Percentiles rank a stretch among this genome's conserved stretches.
phyloP scores from a whole-genome alignment of 169 alveolate genomes.

The Plasmodium gallinaceum region DNA sequence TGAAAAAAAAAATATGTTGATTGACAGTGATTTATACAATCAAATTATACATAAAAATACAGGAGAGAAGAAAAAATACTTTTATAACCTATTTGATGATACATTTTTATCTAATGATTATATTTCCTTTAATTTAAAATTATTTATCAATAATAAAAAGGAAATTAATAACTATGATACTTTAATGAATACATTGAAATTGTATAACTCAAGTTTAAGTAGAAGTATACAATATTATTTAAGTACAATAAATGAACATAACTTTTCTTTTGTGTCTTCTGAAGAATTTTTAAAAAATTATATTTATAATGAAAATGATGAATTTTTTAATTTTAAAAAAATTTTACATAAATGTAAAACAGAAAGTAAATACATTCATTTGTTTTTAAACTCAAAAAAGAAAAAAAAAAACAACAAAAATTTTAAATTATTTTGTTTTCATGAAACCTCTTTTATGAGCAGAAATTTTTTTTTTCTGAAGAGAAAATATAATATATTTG shows the following conservation, averaged over 20 bases:
- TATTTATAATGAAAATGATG: conserved; percentile 29
- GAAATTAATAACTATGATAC: conserved; percentile 39
- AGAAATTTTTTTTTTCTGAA: neutral
- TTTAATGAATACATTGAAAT: conserved; percentile 2
- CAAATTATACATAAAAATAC: neutral
- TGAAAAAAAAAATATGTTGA: conserved; percentile 10
- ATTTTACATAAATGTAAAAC: conserved; percentile 45
- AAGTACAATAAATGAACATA: conserved; percentile 7
- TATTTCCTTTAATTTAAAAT: conserved; percentile 53
- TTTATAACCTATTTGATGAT: neutral
- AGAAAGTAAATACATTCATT: conserved; percentile 7
- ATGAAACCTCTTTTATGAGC: no score
- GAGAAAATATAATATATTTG: neutral
- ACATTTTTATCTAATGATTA: conserved; percentile 26
- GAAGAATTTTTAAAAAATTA: conserved; percentile 47
- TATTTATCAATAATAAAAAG: conserved; percentile 54
- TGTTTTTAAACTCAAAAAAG: neutral
- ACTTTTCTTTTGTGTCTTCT: conserved; percentile 12
- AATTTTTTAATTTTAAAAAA: conserved; percentile 20
- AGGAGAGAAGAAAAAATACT: neutral
- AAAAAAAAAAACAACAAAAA: neutral
- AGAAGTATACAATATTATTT: conserved; percentile 15
- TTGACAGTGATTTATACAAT: conserved; percentile 30
- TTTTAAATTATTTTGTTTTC: conserved; percentile 30
- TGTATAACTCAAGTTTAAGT: conserved; percentile 32